Evolutionary conservation across 2,329 filamentous ascomycete species (phyloP), one percentile per base, ranked within the genome.

Genomic region (Pyrenochaeta sp.): DNA sequence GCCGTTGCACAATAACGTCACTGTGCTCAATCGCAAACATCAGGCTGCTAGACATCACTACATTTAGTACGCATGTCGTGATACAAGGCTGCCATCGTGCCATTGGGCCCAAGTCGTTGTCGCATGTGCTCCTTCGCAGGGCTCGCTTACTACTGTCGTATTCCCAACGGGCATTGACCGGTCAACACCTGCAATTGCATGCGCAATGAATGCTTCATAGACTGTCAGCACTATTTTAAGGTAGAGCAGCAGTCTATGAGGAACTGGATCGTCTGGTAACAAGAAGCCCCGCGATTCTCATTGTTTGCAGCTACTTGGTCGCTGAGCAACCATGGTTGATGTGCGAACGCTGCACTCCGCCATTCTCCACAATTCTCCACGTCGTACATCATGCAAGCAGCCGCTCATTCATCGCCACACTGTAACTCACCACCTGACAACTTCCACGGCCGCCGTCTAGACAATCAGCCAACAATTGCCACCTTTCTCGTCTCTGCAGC

Each of bases 31-130:
- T 44, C 23, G 42, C 27, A 49, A 60, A 41, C 43, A 57, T 36
- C 30, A 32, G 32, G 21, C 18, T 44, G 42, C 32, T 48, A 54
- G 51, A 50, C 57, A 32, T 45, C 37, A 59, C 53, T 32, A 36
- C 55, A 59, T 57, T 42, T n/a, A 45, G 52, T 32, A 35, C 45
- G 36, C 4, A 43, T 49, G 42, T 29, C 33, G 44, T 60, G 60
- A 48, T 48, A 63, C 60, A 50, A 49, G 27, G 29, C 44, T 45
- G 44, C 53, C 53, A 54, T 55, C 14, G 27, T 52, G 51, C 42
- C 41, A 33, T 54, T 49, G 11, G 20, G 17, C 15, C 15, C 17
- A 10, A 37, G 35, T 10, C 10, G 15, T 20, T 20, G 35, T 37
- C 35, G 35, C 35, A 37, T 23, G 36, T 39, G 36, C 20, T 39